A percentile compares a stretch with the other conserved stretches of the same genome.
These are phyloP conservation scores for Phylloporus gajari DNA, from an alignment of 1,284 basidiomycete species.

Conservation along the genomic window DNA sequence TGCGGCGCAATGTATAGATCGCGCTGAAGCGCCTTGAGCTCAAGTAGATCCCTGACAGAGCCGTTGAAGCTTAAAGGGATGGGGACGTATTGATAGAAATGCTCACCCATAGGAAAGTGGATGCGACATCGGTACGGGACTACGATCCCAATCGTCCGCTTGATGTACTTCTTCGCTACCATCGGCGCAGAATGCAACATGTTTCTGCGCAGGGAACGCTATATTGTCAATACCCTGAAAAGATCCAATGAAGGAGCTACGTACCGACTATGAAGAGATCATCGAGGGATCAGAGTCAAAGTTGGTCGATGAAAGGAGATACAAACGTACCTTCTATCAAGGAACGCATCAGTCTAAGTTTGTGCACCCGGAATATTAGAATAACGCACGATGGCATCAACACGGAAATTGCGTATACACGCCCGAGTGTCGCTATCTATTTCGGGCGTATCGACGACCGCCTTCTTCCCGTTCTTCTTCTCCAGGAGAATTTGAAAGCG, in stretches of 20 bases:
- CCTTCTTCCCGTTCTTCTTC: constrained; percentile 27
- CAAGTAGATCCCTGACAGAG: constrained; percentile 63
- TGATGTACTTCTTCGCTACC: constrained; percentile 64
- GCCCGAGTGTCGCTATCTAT: constrained; percentile 34
- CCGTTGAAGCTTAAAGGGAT: constrained; percentile 1
- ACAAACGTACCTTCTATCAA: constrained; percentile 32
- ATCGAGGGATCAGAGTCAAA: constrained; percentile 4
- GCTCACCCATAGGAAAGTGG: constrained; percentile 65
- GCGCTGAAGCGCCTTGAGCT: constrained; percentile 69
- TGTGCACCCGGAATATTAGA: neutral
- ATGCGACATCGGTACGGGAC: constrained; percentile 61
- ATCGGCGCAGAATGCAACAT: constrained; percentile 65
- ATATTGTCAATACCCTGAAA: constrained; percentile 11
- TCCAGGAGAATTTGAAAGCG: constrained; percentile 40
- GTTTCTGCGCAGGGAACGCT: constrained; percentile 47
- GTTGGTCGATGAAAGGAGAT: neutral
- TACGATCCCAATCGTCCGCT: constrained; percentile 79
- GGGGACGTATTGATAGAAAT: neutral
- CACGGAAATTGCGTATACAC: constrained; percentile 41
- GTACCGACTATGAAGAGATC: constrained; percentile 21
- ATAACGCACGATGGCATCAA: constrained; percentile 31
- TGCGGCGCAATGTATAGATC: constrained; percentile 65
- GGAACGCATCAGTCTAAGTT: constrained; percentile 14
- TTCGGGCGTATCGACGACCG: constrained; percentile 15
- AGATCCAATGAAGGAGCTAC: neutral